Conservation (phyloP, 441 rosid genomes). For the Sinapis alba region DNA sequence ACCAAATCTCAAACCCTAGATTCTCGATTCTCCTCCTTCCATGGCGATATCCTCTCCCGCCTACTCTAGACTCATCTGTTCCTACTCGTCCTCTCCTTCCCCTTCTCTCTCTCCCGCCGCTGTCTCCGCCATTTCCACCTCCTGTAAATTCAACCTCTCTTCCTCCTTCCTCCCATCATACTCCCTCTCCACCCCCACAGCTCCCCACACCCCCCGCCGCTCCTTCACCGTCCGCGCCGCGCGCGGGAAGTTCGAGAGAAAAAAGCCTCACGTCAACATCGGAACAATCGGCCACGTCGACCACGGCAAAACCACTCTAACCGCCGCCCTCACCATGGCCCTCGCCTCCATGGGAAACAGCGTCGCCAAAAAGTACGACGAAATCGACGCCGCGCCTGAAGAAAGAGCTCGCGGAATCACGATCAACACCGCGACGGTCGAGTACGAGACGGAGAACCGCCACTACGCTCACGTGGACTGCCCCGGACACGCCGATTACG, state of each 20-base stretch:
- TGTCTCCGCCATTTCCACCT: conserved; percentile 36
- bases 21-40: conserved; percentile 14
- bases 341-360: conserved; percentile 71
- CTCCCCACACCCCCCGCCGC: conserved; percentile 36
- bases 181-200: conserved; percentile 45
- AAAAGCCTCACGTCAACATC: conserved; percentile 94
- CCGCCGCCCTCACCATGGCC: conserved; percentile 98
- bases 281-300: conserved; percentile 98
- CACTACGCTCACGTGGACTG: conserved; percentile 95
- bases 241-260: conserved; percentile 92
- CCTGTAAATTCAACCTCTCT: conserved; percentile 41
- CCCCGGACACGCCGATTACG: conserved; percentile 95
- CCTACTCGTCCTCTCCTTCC: conserved; percentile 35
- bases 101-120: conserved; percentile 36
- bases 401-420: conserved; percentile 98
- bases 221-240: conserved; percentile 82
- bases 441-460: conserved; percentile 87
- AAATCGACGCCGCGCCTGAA: conserved; percentile 98
- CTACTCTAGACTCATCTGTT: conserved; percentile 28
- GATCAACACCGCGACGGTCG: conserved; percentile 92
- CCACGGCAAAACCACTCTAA: conserved; percentile 97
- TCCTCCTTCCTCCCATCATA: conserved; percentile 47
- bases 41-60: conserved; percentile 38
- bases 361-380: conserved; percentile 90
- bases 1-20: conserved; percentile 27